Percentiles rank a stretch among this genome's conserved stretches.
phyloP scores from a whole-genome alignment of 2,329 filamentous ascomycete species.

The Fusarium sp. region DNA sequence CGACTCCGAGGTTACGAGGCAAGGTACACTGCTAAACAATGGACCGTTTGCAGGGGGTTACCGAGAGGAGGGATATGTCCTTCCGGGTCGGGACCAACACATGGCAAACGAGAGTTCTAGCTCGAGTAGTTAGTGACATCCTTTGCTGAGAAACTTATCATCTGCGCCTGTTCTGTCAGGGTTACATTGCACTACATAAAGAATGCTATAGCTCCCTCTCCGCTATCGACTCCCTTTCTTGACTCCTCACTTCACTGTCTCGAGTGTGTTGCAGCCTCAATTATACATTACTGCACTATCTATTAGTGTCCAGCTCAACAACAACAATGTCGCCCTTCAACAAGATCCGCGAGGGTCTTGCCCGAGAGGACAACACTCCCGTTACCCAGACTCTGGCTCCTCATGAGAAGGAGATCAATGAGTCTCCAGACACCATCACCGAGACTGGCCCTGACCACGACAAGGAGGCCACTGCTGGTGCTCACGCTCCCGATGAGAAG shows the following conservation, averaged over 20 bases:
- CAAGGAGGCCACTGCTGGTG: slow-evolving; percentile 28
- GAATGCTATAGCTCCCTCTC: slow-evolving; percentile 11
- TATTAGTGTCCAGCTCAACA: slow-evolving; percentile 5
- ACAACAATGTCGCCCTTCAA: slow-evolving; percentile 33
- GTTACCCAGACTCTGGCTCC: slow-evolving; percentile 21
- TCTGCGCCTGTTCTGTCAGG: slow-evolving; percentile 12
- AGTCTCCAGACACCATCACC: slow-evolving; percentile 13
- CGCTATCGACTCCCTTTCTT: background rate
- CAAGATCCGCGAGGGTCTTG: slow-evolving; percentile 32
- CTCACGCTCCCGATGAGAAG: slow-evolving; percentile 9
- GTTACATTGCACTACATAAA: slow-evolving; percentile 32
- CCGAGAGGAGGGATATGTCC: slow-evolving; percentile 2
- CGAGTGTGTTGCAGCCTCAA: slow-evolving; percentile 6
- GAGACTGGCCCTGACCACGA: slow-evolving; percentile 10
- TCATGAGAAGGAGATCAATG: slow-evolving; percentile 18
- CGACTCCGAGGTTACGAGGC: background rate
- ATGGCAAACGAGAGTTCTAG: slow-evolving; percentile 5
- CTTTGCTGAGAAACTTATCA: background rate
- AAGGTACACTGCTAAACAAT: background rate
- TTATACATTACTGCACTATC: slow-evolving; percentile 1
- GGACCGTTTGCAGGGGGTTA: slow-evolving; percentile 3
- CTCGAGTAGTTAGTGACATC: background rate
- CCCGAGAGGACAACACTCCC: slow-evolving; percentile 22
- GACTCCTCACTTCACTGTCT: background rate
- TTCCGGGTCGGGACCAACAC: slow-evolving; percentile 6